Evolutionary conservation across 2,329 filamentous ascomycete genomes (phyloP).

Genomic region (Ophiocordyceps camponoti-saundersi): DNA sequence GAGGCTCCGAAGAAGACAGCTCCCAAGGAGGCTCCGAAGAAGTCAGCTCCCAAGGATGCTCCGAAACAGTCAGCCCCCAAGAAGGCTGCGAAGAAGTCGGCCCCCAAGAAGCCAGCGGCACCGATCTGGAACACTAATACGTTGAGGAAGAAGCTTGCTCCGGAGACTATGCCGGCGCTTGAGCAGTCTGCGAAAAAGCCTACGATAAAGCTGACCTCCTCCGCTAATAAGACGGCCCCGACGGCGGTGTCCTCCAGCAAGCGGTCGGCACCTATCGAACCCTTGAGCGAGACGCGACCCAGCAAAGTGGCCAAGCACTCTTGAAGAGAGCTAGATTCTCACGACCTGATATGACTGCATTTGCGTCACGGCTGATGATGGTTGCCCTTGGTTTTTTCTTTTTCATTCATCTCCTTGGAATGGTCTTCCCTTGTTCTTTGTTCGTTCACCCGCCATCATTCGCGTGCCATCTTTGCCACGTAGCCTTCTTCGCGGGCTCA

Average conservation of each 20-base stretch:
- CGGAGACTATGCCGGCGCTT: no score
- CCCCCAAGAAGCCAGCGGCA: neutral
- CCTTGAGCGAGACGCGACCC: neutral
- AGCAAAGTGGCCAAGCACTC: neutral
- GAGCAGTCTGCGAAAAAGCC: no score
- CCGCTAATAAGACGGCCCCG: no score
- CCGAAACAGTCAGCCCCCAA: neutral
- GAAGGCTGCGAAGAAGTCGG: neutral
- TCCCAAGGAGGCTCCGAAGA: neutral
- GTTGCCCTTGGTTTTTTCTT: neutral
- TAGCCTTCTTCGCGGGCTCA: neutral
- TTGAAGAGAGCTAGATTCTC: neutral
- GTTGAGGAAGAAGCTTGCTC: neutral
- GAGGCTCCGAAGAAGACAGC: neutral
- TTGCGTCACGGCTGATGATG: neutral
- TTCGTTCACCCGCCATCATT: neutral
- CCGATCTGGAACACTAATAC: neutral
- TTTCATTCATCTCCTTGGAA: no score
- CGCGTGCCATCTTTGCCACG: neutral
- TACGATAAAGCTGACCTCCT: no score
- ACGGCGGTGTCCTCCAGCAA: neutral
- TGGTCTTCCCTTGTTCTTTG: neutral
- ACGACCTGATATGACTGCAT: neutral
- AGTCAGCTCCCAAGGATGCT: neutral
- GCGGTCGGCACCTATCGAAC: neutral